Evolutionary conservation across 352 stramenopile species (phyloP).

Genomic region (Aphanomyces cochlioides): DNA sequence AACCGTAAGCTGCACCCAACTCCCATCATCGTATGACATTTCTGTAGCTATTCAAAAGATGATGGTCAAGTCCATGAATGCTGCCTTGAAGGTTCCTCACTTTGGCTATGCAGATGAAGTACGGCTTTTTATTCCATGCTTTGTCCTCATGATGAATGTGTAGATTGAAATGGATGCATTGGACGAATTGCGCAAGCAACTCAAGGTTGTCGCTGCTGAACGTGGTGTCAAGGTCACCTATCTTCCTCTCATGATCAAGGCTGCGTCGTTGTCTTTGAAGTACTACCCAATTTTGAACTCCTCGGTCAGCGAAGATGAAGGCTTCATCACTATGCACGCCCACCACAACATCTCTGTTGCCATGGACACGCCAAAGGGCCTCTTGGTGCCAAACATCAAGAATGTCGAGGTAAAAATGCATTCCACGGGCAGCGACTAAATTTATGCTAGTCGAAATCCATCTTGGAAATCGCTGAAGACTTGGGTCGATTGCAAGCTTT

Average conservation of each 20-base stretch:
- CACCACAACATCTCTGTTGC: slow-evolving; percentile 97
- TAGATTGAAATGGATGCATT: slow-evolving; percentile 90
- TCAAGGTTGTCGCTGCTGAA: slow-evolving; percentile 82
- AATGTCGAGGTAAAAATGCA: slow-evolving; percentile 68
- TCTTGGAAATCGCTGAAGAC: slow-evolving; percentile 76
- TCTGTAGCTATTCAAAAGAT: slow-evolving; percentile 91
- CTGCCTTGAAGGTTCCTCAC: slow-evolving; percentile 93
- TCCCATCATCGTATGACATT: background rate
- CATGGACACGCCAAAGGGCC: slow-evolving; percentile 94
- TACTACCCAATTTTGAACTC: slow-evolving; percentile 94
- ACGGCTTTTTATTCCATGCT: slow-evolving; percentile 14
- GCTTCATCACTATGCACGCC: slow-evolving; percentile 82
- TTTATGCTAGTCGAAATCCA: slow-evolving; percentile 57
- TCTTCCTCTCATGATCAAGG: slow-evolving; percentile 97
- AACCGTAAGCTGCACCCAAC: slow-evolving; percentile 49
- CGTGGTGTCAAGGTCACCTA: slow-evolving; percentile 91
- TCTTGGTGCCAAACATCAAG: slow-evolving; percentile 97
- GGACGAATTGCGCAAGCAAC: slow-evolving; percentile 71
- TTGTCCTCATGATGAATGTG: slow-evolving; percentile 4
- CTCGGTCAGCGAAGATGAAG: slow-evolving; percentile 80
- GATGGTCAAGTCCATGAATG: slow-evolving; percentile 98
- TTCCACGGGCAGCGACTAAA: background rate
- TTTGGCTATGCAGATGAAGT: slow-evolving; percentile 98
- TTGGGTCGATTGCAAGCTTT: slow-evolving; percentile 88
- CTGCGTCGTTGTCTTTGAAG: slow-evolving; percentile 90